Conservation (phyloP, 1,284 basidiomycete species). For the Athelia sp. region DNA sequence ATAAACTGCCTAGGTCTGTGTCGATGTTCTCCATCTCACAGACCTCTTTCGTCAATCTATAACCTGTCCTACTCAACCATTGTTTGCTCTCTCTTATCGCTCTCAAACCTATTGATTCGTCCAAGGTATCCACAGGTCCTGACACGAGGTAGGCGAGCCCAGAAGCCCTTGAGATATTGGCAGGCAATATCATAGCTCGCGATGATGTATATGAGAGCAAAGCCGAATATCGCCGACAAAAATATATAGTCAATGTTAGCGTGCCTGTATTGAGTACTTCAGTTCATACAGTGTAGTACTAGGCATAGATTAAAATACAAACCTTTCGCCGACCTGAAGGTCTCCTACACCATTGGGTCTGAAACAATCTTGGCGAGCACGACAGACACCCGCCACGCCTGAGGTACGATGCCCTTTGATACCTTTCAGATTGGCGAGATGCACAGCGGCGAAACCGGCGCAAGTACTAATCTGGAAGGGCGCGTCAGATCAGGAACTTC, state of each 20-base stretch:
- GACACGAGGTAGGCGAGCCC: neutral
- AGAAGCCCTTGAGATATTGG: neutral
- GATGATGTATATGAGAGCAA: neutral
- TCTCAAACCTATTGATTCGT: no score
- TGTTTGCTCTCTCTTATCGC: no score
- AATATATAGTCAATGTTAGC: neutral
- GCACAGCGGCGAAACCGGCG: slow-evolving; percentile 13
- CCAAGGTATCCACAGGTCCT: no score
- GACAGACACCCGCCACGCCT: slow-evolving; percentile 14
- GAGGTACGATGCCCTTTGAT: slow-evolving; percentile 12
- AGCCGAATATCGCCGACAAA: neutral
- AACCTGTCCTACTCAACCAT: no score
- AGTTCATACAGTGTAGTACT: neutral
- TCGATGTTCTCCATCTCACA: no score
- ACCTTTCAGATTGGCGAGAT: slow-evolving; percentile 12
- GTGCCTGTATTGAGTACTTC: neutral
- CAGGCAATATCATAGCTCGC: neutral
- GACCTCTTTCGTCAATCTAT: no score
- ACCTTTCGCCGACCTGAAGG: slow-evolving; percentile 9
- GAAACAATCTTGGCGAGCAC: slow-evolving; percentile 13
- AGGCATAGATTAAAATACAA: neutral
- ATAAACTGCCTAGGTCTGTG: no score
- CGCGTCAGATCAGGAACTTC: neutral
- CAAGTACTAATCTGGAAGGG: slow-evolving; percentile 17
- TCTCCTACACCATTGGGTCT: slow-evolving; percentile 15